Base-by-base conservation (phyloP, 371 early-diverging fungal genomes). In the Mucor lusitanicus region DNA sequence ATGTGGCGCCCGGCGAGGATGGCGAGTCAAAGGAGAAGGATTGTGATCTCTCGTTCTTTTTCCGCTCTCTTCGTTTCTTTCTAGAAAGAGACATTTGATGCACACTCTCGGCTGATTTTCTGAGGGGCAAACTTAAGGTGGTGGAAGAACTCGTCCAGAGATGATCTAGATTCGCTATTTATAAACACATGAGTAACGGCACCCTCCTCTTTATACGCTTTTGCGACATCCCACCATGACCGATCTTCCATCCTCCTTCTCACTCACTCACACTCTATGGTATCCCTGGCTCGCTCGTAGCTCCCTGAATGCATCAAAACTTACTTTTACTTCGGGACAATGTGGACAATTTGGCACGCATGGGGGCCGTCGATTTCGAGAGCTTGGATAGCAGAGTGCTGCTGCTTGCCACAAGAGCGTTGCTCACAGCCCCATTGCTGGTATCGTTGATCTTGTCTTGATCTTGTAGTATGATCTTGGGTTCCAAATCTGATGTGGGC, bases 311-410 rank as follows among this genome's bases (percentile, higher is more conserved):
- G 12, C 2, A 13, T 6, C 19, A 39, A 21, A 59, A 5, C 59
- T 68, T 73, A 61, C 73, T 75, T 57, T 73, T 73, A 39, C 73
- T 73, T 39, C 73, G 70, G 17, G 80, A 79, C 12, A 50, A 25
- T 25, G 79, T 74, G 28, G 79, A 81, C 27, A 82, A 56, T 42
- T 76, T 77, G 15, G 82, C 82, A 28, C 82, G 74, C 78, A 79
- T 79, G 23, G 82, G 82, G 27, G 82, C 82, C 3, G 82, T 82
- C 15, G 82, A 75, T 61, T 76, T 77, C 3, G 79, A 82, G 27
- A 82, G 48, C 35, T 76, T 71, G 3, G 80, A 77, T 42, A 82
- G 64, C 7, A 82, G 50, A n/a, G 63, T 78, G 11, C 68, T 68
- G 21, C 62, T 66, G 37, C 63, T 59, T 15, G 56, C 56, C 56